A percentile compares a stretch with the other conserved stretches of the same genome.
Conservation (phyloP, 2,329 filamentous ascomycete species). For the Alternaria alternata region DNA sequence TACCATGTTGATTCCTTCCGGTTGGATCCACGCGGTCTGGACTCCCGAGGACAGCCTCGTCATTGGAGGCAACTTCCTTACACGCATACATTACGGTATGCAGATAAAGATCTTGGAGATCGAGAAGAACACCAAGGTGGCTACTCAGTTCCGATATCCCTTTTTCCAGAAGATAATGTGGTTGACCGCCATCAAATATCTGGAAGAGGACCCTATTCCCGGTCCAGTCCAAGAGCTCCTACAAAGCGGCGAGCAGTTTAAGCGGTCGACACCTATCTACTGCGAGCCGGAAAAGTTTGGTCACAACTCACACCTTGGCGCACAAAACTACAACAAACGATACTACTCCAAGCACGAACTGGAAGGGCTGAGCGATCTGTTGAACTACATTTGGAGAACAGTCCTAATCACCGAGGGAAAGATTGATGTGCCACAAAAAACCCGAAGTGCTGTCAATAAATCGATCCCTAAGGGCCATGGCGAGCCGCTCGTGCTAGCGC, state of each 20-base stretch:
- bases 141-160: conserved; percentile 71
- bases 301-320: conserved; percentile 60
- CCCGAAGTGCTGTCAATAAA: conserved; percentile 66
- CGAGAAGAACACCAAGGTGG: conserved; percentile 72
- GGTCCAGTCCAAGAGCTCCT: conserved; percentile 63
- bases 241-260: conserved; percentile 63
- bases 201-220: conserved; percentile 71
- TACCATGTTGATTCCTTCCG: conserved; percentile 75
- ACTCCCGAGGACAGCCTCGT: conserved; percentile 74
- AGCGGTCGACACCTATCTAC: conserved; percentile 64
- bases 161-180: conserved; percentile 75
- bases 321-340: conserved; percentile 64
- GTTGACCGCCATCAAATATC: conserved; percentile 70
- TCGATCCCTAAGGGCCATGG: conserved; percentile 70
- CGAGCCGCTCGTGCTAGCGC: conserved; percentile 67
- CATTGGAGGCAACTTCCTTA: conserved; percentile 75
- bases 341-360: conserved; percentile 71
- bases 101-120: conserved; percentile 72
- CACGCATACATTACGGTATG: conserved; percentile 70
- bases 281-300: conserved; percentile 65
- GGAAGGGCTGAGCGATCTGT: conserved; percentile 66
- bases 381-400: conserved; percentile 69
- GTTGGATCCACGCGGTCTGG: conserved; percentile 77
- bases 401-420: conserved; percentile 68
- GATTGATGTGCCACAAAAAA: conserved; percentile 67